Base-by-base conservation (phyloP, 139 green algal species). In the Ulvella scutata region DNA sequence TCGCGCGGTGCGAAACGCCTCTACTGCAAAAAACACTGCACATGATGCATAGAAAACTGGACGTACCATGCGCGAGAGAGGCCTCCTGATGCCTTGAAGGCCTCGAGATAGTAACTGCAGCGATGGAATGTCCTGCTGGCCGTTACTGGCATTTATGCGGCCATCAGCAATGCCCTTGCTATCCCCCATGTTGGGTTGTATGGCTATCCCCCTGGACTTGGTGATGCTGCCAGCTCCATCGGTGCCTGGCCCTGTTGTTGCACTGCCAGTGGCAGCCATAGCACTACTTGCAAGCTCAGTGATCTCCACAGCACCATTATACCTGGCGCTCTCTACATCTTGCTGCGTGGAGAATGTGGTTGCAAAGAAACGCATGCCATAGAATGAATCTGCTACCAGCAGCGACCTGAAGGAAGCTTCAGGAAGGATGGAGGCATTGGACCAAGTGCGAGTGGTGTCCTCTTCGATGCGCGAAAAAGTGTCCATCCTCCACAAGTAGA, bases 31-130 rank as follows among this genome's bases (percentile, higher is more conserved):
- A n/a, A n/a, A n/a, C n/a, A n/a, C n/a, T n/a, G n/a, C n/a, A n/a
- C n/a, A n/a, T n/a, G n/a, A n/a, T n/a, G n/a, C n/a, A n/a, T n/a
- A n/a, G n/a, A n/a, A n/a, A n/a, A n/a, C n/a, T n/a, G n/a, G n/a
- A n/a, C n/a, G n/a, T n/a, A n/a, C n/a, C n/a, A 67, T 67, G 51
- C 51, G 33, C 33, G 51, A 67, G n/a, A 67, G n/a, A n/a, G 51
- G 51, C 17, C 51, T n/a, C 51, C 51, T n/a, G n/a, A 67, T 26
- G 13, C 51, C 51, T n/a, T 26, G n/a, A 23, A 67, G 51, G 10
- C 51, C 51, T 26, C 33, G 31, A 26, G 51, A 67, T 26, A 67
- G n/a, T 26, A 67, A 26, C 51, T 67, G 51, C n/a, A n/a, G n/a
- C n/a, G n/a, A n/a, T n/a, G n/a, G n/a, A n/a, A n/a, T n/a, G n/a